Conservation (phyloP, 805 yeast species). For the Vanderwaltozyma yarrowii region DNA sequence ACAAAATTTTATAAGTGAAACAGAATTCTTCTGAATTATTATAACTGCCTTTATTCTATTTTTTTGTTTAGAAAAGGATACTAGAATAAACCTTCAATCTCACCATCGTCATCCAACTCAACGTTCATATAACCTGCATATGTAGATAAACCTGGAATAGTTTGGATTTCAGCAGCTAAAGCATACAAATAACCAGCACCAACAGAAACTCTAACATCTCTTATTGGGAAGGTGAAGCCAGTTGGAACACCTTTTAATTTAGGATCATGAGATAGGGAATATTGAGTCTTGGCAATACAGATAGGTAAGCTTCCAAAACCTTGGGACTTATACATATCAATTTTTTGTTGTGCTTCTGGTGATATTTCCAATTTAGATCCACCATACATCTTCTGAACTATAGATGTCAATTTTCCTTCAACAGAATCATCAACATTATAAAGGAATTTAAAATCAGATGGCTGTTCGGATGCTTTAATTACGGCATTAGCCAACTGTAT, state of each 20-base stretch:
- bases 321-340: constrained; percentile 71
- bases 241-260: constrained; percentile 88
- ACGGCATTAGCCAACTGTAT: constrained; percentile 76
- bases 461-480: constrained; percentile 50
- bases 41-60: background rate
- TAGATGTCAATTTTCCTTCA: constrained; percentile 67
- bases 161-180: constrained; percentile 91
- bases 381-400: constrained; percentile 88
- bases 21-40: background rate
- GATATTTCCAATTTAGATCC: constrained; percentile 76
- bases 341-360: constrained; percentile 71
- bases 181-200: constrained; percentile 98
- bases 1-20: background rate
- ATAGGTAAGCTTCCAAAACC: constrained; percentile 88
- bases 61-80: background rate
- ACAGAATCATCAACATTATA: constrained; percentile 65
- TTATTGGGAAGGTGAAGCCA: constrained; percentile 86
- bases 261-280: constrained; percentile 91
- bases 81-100: constrained; percentile 83
- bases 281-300: constrained; percentile 96
- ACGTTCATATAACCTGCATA: constrained; percentile 96
- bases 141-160: constrained; percentile 95
- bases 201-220: constrained; percentile 87
- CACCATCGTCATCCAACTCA: constrained; percentile 82
- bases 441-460: constrained; percentile 45